phyloP scores from a whole-genome alignment of 352 stramenopile species.

The Phytophthora parvispora region DNA sequence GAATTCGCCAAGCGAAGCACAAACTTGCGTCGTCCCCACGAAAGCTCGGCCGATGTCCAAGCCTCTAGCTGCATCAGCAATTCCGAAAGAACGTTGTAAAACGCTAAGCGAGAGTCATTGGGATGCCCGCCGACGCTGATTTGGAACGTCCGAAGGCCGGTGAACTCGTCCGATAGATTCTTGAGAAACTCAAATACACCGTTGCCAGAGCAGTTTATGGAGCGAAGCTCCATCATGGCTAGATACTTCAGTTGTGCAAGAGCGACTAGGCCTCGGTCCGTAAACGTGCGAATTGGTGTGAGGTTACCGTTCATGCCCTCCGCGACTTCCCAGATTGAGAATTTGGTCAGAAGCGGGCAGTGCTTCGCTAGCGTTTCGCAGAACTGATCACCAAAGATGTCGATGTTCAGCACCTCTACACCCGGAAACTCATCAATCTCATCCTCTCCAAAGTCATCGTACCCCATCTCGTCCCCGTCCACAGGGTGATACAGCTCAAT shows the following conservation, averaged over 20 bases:
- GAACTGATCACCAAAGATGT: conserved; percentile 50
- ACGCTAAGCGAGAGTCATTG: conserved; percentile 26
- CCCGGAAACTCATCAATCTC: conserved; percentile 29
- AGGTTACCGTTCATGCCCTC: conserved; percentile 39
- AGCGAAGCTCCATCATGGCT: conserved; percentile 36
- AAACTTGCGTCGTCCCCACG: conserved; percentile 32
- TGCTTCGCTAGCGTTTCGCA: conserved; percentile 29
- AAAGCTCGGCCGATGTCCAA: conserved; percentile 13
- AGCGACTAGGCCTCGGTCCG: conserved; percentile 40
- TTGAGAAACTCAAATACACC: conserved; percentile 51
- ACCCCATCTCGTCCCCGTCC: conserved; percentile 25
- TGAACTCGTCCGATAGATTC: conserved; percentile 35
- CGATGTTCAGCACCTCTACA: conserved; percentile 38
- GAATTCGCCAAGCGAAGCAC: conserved; percentile 49
- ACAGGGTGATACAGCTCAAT: conserved; percentile 55
- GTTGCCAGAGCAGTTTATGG: conserved; percentile 47
- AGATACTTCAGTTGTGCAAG: conserved; percentile 46
- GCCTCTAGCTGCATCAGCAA: conserved; percentile 35
- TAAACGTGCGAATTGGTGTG: conserved; percentile 45
- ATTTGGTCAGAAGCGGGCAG: conserved; percentile 34
- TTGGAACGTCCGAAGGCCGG: conserved; percentile 34
- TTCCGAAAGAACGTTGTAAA: conserved; percentile 45
- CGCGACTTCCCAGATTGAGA: conserved; percentile 48
- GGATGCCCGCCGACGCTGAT: conserved; percentile 20
- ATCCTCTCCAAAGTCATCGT: conserved; percentile 37